Percentiles rank a stretch among this genome's conserved stretches.
Conservation (phyloP, 208 protist genomes). For the Angomonas ambiguus region DNA sequence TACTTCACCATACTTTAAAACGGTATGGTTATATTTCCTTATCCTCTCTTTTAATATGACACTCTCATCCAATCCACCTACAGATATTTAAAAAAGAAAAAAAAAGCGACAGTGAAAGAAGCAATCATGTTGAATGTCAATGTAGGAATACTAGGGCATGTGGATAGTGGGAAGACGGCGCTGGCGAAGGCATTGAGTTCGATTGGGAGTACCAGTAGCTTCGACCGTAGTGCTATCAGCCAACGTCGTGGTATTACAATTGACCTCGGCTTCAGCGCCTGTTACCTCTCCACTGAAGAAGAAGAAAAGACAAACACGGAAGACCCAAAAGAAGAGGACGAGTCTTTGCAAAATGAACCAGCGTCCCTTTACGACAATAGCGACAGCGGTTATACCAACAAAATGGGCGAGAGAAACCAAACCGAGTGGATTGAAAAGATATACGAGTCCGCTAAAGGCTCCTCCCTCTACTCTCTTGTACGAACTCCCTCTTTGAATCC, state of each 20-base stretch:
- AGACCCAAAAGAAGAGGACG: not conserved
- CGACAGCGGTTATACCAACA: not conserved
- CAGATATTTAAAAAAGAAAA: too few relatives aligned
- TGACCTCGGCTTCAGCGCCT: slow-evolving; percentile 97
- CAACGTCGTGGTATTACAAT: slow-evolving; percentile 96
- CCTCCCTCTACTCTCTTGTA: not conserved
- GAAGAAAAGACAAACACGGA: not conserved
- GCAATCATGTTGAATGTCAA: slow-evolving; percentile 93
- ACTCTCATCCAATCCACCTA: too few relatives aligned
- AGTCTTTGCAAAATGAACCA: not conserved
- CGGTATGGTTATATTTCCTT: too few relatives aligned
- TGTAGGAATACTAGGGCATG: slow-evolving; percentile 95
- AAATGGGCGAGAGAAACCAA: not conserved
- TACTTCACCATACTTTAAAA: not conserved
- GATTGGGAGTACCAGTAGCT: slow-evolving; percentile 92
- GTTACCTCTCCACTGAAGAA: slow-evolving; percentile 19
- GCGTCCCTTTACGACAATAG: not conserved
- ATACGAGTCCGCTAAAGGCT: not conserved
- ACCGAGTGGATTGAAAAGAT: not conserved
- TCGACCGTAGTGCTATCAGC: slow-evolving; percentile 98
- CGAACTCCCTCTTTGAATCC: too few relatives aligned
- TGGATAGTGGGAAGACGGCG: slow-evolving; percentile 97
- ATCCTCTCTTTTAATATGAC: too few relatives aligned
- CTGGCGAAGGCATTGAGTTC: slow-evolving; percentile 91
- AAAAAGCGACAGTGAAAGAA: too few relatives aligned